These are phyloP conservation scores for Moelleriella libera DNA, from an alignment of 2,329 filamentous ascomycete species.

Conservation along the genomic window DNA sequence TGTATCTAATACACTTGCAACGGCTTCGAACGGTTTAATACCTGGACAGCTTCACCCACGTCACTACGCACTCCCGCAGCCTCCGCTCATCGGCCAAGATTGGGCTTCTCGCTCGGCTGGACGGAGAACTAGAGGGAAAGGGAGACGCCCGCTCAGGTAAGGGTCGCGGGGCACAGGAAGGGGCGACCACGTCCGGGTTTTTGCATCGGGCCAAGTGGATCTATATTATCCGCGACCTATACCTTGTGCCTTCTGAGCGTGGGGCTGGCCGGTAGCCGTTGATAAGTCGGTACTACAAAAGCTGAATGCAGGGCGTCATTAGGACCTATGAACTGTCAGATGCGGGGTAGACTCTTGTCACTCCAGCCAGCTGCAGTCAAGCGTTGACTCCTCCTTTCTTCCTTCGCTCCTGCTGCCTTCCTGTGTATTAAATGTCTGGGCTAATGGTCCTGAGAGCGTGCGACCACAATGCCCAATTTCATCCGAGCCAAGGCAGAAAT, in stretches of 20 bases:
- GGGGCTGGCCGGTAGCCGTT: neutral
- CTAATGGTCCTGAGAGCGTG: too few relatives aligned
- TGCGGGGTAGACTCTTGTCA: neutral
- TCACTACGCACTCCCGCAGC: neutral
- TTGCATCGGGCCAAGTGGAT: neutral
- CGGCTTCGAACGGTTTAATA: neutral
- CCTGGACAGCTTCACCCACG: neutral
- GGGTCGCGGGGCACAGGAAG: too few relatives aligned
- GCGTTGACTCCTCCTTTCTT: too few relatives aligned
- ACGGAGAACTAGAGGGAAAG: constrained; percentile 10
- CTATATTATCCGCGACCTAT: neutral
- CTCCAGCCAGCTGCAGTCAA: too few relatives aligned
- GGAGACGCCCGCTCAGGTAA: too few relatives aligned
- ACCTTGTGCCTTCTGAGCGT: neutral
- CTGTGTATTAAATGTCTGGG: too few relatives aligned
- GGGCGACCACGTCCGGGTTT: too few relatives aligned
- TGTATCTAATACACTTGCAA: too few relatives aligned
- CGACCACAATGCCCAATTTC: too few relatives aligned
- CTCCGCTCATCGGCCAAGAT: constrained; percentile 15
- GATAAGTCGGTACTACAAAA: neutral
- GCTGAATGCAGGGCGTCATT: neutral
- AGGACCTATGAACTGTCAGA: neutral
- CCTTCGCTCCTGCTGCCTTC: too few relatives aligned
- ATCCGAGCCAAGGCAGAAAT: too few relatives aligned
- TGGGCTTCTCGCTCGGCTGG: constrained; percentile 18